Conservation (phyloP, 495 filamentous ascomycete species). For the Lasiosphaeria hispida region DNA sequence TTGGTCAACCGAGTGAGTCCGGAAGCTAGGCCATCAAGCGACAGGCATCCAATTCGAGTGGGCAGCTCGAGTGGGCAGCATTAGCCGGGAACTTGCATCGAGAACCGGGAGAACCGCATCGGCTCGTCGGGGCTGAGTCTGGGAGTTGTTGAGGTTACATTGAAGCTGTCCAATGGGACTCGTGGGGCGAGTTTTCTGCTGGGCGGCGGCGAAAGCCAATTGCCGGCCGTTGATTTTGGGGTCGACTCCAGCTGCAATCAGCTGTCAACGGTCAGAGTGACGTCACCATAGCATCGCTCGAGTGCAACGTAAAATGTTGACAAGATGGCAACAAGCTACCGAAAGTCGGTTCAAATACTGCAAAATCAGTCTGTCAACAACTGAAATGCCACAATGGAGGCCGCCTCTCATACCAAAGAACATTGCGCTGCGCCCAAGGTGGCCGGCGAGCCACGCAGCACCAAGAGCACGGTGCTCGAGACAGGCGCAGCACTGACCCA, state of each 20-base stretch:
- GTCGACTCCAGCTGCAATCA: not conserved
- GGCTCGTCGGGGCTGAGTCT: too few relatives aligned
- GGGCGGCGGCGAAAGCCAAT: not conserved
- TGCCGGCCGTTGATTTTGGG: not conserved
- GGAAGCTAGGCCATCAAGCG: too few relatives aligned
- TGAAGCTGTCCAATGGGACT: too few relatives aligned
- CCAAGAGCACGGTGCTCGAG: constrained; percentile 62
- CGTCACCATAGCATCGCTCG: constrained; percentile 8
- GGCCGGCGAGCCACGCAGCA: constrained; percentile 50
- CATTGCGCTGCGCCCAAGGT: constrained; percentile 26
- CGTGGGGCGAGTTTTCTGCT: too few relatives aligned
- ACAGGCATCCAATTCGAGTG: too few relatives aligned
- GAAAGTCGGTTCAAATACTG: not conserved
- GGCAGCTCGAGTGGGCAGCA: too few relatives aligned
- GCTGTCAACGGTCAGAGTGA: constrained; percentile 2
- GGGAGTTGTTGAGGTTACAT: too few relatives aligned
- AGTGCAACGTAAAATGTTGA: not conserved
- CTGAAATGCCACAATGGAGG: constrained; percentile 4
- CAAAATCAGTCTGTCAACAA: not conserved
- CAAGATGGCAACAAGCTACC: too few relatives aligned
- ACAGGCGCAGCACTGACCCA: constrained; percentile 61
- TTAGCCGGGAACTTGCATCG: too few relatives aligned
- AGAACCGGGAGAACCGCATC: too few relatives aligned
- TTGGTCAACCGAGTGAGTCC: too few relatives aligned
- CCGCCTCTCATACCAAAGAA: constrained; percentile 15